phyloP scores from a whole-genome alignment of 129 eudicot genomes.

The Mikania micrantha region DNA sequence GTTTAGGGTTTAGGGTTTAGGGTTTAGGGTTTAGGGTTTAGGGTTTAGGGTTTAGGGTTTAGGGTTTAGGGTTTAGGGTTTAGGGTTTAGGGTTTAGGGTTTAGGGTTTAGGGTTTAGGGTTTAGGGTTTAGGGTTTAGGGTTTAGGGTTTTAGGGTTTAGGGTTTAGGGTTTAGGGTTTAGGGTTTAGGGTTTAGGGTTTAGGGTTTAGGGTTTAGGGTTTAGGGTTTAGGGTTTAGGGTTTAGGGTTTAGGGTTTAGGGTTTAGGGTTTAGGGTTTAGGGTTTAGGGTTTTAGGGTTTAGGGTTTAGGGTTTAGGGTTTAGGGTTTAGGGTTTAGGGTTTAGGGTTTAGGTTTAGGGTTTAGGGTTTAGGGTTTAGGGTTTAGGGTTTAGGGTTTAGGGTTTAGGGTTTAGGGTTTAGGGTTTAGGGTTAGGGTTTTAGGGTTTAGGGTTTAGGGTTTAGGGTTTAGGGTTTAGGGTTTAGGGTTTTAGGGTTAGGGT shows the following conservation, averaged over 20 bases:
- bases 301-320: too few species aligned
- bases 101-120: constrained; percentile 17
- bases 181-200: too few species aligned
- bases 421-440: constrained; percentile 7
- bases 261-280: neutral
- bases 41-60: constrained; percentile 16
- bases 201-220: too few species aligned
- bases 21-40: constrained; percentile 19
- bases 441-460: constrained; percentile 11
- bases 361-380: constrained; percentile 10
- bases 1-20: constrained; percentile 19
- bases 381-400: constrained; percentile 22
- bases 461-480: constrained; percentile 9
- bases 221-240: too few species aligned
- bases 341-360: too few species aligned
- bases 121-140: neutral
- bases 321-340: too few species aligned
- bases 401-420: constrained; percentile 18
- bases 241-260: too few species aligned
- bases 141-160: too few species aligned
- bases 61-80: constrained; percentile 13
- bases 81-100: constrained; percentile 13
- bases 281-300: too few species aligned
- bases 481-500: neutral
- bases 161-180: too few species aligned